Evolutionary conservation across 106 monocot species (phyloP).

Genomic region (Dioscorea dumetorum): DNA sequence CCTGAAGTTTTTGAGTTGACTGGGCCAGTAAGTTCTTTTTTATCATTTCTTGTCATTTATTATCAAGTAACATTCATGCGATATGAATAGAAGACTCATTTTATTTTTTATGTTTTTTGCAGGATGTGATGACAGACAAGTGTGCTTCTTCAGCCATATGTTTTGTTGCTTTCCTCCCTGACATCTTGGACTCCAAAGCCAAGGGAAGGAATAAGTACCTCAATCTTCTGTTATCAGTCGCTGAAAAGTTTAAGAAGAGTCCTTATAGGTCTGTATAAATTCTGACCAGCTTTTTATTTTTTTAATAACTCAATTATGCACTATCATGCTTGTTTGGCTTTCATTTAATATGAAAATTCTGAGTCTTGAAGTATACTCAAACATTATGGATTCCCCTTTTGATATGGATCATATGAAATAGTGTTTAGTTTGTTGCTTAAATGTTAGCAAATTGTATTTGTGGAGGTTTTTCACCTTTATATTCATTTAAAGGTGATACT

Average conservation of each 20-base stretch:
- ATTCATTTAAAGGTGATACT: too few species aligned
- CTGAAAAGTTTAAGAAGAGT: conserved; percentile 84
- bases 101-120: not conserved
- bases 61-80: not conserved
- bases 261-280: conserved; percentile 72
- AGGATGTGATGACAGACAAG: conserved; percentile 91
- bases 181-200: conserved; percentile 96
- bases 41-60: not conserved
- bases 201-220: conserved; percentile 95
- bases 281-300: too few species aligned
- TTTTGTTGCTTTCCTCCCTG: conserved; percentile 93
- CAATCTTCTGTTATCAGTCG: conserved; percentile 63
- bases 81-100: not conserved
- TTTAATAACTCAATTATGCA: too few species aligned
- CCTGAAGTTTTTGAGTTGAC: conserved; percentile 80
- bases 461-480: too few species aligned
- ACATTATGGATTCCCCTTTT: too few species aligned
- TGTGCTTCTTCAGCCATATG: conserved; percentile 92
- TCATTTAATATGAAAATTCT: too few species aligned
- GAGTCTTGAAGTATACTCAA: too few species aligned
- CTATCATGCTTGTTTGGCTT: too few species aligned
- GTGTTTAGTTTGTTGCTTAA: too few species aligned
- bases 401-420: too few species aligned
- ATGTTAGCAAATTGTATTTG: too few species aligned
- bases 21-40: conserved; percentile 47